These are phyloP conservation scores for slime mould (Dictyostelium discoideum) DNA, from an alignment of 78 protist species.

Conservation along the genomic window dicty_2.7 NC_007089.4:2486501-2487000, in stretches of 20 bases:
- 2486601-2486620: neutral
- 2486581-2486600: neutral
- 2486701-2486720: slow-evolving; percentile 91
- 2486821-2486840: slow-evolving; percentile 46
- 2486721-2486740: slow-evolving; percentile 12
- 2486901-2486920: slow-evolving; percentile 94
- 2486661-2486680: slow-evolving; percentile 89
- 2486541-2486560: neutral
- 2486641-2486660: neutral
- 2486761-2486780: slow-evolving; percentile 19
- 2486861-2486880: slow-evolving; percentile 27
- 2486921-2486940: slow-evolving; percentile 89
- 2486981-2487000: slow-evolving; percentile 72
- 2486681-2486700: slow-evolving; percentile 94
- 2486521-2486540: neutral
- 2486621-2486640: neutral
- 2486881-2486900: slow-evolving; percentile 89
- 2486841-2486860: slow-evolving; percentile 41
- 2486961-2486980: slow-evolving; percentile 81
- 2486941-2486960: neutral
- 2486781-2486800: neutral
- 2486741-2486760: slow-evolving; percentile 2
- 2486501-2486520: neutral
- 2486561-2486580: neutral
- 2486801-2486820: slow-evolving; percentile 7